A percentile compares a stretch with the other conserved stretches of the same genome.
Evolutionary conservation across 163 green algal genomes (phyloP).

Genomic region (Volvox carteri): DNA sequence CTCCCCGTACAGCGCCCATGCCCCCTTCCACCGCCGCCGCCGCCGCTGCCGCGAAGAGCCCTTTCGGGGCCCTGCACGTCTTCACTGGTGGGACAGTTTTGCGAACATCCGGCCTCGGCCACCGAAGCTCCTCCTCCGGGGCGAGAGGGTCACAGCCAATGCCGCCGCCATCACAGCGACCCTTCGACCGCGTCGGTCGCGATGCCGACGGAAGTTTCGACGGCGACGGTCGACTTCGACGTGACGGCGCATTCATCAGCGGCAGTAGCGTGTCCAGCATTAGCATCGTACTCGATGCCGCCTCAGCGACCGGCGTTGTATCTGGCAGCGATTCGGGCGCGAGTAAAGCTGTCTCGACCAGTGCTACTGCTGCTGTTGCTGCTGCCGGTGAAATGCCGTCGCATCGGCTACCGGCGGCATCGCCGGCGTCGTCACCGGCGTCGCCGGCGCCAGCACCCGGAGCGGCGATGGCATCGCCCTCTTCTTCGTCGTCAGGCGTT

Average conservation of each 20-base stretch:
- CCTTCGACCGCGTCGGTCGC: not conserved
- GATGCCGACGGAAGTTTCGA: not conserved
- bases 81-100: no score
- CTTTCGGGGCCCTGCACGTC: no score
- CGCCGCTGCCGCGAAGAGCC: not conserved
- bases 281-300: not conserved
- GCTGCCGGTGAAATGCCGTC: no score
- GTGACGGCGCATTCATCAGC: not conserved
- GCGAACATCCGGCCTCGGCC: no score
- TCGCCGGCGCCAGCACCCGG: not conserved
- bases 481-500: no score
- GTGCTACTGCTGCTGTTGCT: not conserved
- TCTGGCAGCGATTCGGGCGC: not conserved
- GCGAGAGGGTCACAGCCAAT: no score
- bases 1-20: no score
- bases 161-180: not conserved
- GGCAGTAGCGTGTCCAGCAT: constrained; percentile 1
- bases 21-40: not conserved
- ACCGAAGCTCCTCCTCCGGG: no score
- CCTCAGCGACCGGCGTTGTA: not conserved
- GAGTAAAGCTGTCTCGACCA: not conserved
- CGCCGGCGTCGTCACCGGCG: not conserved
- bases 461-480: no score
- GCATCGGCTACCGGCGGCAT: no score
- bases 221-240: not conserved